Conservation (phyloP, 768 basidiomycete species). For the Xerocomus spinulosus region DNA sequence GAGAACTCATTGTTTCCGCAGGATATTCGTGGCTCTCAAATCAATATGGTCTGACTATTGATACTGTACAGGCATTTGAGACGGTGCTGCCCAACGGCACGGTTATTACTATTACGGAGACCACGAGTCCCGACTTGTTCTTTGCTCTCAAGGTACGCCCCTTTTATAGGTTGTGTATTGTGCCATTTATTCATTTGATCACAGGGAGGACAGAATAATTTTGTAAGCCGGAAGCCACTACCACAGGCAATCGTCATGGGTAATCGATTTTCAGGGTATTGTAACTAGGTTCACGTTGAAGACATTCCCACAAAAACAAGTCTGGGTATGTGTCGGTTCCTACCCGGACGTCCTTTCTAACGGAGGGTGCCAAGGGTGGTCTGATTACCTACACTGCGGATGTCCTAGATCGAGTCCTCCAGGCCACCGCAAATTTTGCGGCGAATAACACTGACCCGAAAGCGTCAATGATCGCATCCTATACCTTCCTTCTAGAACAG, state of each 20-base stretch:
- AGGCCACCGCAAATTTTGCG: slow-evolving; percentile 21
- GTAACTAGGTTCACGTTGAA: slow-evolving; percentile 55
- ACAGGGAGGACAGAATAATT: slow-evolving; percentile 63
- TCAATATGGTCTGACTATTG: slow-evolving; percentile 53
- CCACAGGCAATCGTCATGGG: neutral
- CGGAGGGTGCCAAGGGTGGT: slow-evolving; percentile 41
- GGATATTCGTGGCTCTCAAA: slow-evolving; percentile 47
- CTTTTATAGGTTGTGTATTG: neutral
- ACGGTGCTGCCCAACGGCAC: slow-evolving; percentile 47
- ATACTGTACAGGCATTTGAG: slow-evolving; percentile 52
- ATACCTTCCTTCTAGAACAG: neutral
- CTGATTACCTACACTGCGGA: slow-evolving; percentile 30
- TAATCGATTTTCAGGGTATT: slow-evolving; percentile 39
- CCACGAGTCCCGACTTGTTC: slow-evolving; percentile 37
- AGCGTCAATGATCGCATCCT: slow-evolving; percentile 36
- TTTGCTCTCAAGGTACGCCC: slow-evolving; percentile 39
- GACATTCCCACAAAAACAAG: slow-evolving; percentile 48
- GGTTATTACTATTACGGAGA: slow-evolving; percentile 31
- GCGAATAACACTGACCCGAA: slow-evolving; percentile 20
- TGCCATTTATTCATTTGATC: neutral
- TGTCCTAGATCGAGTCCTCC: slow-evolving; percentile 9
- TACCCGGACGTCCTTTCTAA: neutral
- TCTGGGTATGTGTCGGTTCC: slow-evolving; percentile 47
- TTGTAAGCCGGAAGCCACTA: slow-evolving; percentile 27
- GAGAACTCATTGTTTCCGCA: neutral